Evolutionary conservation across 2,329 filamentous ascomycete species (phyloP), one percentile per base, ranked within the genome.

Genomic region (Sarocladiaceae sp.): DNA sequence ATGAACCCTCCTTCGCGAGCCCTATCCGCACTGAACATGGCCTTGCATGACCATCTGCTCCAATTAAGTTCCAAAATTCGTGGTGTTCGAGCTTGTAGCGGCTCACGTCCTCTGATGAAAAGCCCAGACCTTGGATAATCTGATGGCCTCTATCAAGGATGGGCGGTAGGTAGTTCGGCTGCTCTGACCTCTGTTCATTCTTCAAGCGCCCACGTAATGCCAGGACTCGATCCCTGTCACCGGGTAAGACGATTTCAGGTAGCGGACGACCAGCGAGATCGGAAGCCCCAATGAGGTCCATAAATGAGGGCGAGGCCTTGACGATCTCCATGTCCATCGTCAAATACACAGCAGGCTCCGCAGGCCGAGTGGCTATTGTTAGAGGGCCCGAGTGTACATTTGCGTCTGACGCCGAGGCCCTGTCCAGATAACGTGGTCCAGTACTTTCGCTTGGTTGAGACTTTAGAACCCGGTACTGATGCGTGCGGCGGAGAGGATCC

Each of bases 131-230:
- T 45, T 76, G 71, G 24, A 82, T 73, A 13, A 78, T 69, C 20
- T 72, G 66, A 19, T 77, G 72, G 42, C 77, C 72, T 46, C 71
- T 72, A 29, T 67, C 70, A 48, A 78, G 71, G n/a, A 83, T 82
- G 2, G 80, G 80, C 3, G 80, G 79, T 16, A 83, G 65, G 55
- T 83, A 82, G 35, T 77, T 78, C 15, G 79, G 78, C 23, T 80
- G 76, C 45, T 70, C 76, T 51, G 70, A 66, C 24, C 68, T 63
- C 48, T 79, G 77, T 51, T 83, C 79, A 13, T 74, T 72, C 43
- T 77, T 69, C 37, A 84, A 65, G 42, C 69, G 66, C 39, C 66
- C 67, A 51, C 76, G 73, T 34, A 81, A 59, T 7, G 61, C 62
- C 32, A 63, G 54, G 4, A 80, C 63, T 48, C 71, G 77, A 1